Conservation (phyloP, 768 basidiomycete species). For the Tricholoma sp. region DNA sequence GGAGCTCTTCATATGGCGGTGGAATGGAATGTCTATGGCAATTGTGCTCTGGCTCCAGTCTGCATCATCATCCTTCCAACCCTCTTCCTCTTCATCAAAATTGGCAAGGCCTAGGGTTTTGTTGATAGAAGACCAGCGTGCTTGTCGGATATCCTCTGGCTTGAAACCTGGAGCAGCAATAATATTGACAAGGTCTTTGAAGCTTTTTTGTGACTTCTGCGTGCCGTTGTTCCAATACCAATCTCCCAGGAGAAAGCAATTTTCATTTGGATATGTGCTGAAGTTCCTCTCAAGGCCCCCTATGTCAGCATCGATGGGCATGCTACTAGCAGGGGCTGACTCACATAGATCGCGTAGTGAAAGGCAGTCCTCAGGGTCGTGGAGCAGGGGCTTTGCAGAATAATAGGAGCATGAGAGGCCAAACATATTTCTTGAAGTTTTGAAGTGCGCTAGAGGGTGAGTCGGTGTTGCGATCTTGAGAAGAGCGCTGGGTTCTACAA, state of each 20-base stretch:
- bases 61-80: conserved; percentile 4
- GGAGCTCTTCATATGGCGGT: not conserved
- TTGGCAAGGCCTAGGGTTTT: not conserved
- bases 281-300: not conserved
- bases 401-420: not conserved
- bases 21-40: conserved; percentile 6
- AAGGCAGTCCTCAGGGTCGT: not conserved
- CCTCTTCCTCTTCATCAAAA: not conserved
- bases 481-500: too few species aligned
- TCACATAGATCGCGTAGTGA: not conserved
- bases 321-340: not conserved
- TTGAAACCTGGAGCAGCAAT: not conserved
- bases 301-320: not conserved
- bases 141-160: conserved; percentile 6
- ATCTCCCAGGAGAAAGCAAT: conserved; percentile 6
- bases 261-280: conserved; percentile 9
- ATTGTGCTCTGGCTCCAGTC: conserved; percentile 12
- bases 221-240: conserved; percentile 7
- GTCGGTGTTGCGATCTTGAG: not conserved
- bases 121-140: conserved; percentile 8
- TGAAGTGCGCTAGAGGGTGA: not conserved
- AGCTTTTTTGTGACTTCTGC: not conserved
- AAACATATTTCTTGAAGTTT: not conserved
- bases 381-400: not conserved
- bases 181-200: conserved; percentile 2